Percentiles rank a stretch among this genome's conserved stretches.
phyloP scores from a whole-genome alignment of 2,329 filamentous ascomycete species.

The Lithohypha guttulata region DNA sequence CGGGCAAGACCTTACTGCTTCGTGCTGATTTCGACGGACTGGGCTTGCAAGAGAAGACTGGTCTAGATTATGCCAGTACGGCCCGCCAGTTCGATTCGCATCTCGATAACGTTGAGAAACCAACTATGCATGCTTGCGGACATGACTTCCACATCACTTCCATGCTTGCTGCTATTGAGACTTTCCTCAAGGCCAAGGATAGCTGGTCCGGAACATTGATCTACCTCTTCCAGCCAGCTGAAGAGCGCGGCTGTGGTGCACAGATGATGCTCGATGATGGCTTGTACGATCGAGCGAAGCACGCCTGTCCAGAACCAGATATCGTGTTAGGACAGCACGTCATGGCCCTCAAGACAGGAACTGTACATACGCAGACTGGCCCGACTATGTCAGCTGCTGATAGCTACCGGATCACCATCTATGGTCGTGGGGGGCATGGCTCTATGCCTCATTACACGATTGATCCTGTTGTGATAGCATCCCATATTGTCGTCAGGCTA shows the following conservation, averaged over 20 bases:
- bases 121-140: conserved; percentile 51
- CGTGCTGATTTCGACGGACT: conserved; percentile 42
- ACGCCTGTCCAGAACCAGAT: conserved; percentile 42
- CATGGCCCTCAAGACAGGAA: conserved; percentile 35
- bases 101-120: conserved; percentile 39
- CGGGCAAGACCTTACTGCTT: conserved; percentile 36
- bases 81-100: conserved; percentile 35
- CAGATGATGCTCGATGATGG: conserved; percentile 52
- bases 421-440: conserved; percentile 49
- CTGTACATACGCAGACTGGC: conserved; percentile 29
- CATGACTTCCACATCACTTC: conserved; percentile 52
- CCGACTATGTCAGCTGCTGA: conserved; percentile 36
- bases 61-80: conserved; percentile 38
- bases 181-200: conserved; percentile 34
- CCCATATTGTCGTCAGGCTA: conserved; percentile 45
- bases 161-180: conserved; percentile 43
- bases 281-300: conserved; percentile 34
- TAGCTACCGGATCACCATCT: conserved; percentile 43
- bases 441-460: conserved; percentile 45
- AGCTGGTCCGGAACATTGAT: conserved; percentile 54
- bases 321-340: conserved; percentile 49
- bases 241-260: conserved; percentile 54
- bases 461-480: conserved; percentile 50
- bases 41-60: conserved; percentile 38
- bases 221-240: conserved; percentile 56